Conservation (phyloP, 1,284 basidiomycete genomes). For the Microbotryum scabiosae region DNA sequence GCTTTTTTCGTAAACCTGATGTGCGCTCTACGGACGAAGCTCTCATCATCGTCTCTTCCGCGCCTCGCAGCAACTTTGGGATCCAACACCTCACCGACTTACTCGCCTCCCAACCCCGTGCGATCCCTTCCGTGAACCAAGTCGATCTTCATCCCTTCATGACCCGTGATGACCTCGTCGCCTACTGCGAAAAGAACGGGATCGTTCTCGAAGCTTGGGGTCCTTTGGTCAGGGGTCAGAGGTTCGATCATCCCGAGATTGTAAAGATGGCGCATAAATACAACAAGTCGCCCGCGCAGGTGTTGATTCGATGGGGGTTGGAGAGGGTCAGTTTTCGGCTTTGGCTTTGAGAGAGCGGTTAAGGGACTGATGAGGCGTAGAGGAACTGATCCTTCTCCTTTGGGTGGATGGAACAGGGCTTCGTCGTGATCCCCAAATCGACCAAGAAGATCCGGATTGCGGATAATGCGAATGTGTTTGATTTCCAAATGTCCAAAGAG, state of each 20-base stretch:
- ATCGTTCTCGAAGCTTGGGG: slow-evolving; percentile 55
- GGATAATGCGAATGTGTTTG: slow-evolving; percentile 60
- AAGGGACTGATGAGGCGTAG: background rate
- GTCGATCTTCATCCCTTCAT: slow-evolving; percentile 76
- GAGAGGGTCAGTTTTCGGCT: slow-evolving; percentile 55
- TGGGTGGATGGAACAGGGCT: slow-evolving; percentile 6
- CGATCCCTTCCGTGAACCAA: slow-evolving; percentile 65
- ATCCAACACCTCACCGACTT: slow-evolving; percentile 72
- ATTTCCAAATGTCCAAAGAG: slow-evolving; percentile 55
- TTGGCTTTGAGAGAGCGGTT: too few relatives aligned
- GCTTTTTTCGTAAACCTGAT: slow-evolving; percentile 38
- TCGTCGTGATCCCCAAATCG: slow-evolving; percentile 65
- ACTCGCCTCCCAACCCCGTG: slow-evolving; percentile 47
- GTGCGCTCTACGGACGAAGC: background rate
- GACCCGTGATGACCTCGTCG: slow-evolving; percentile 68
- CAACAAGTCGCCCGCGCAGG: slow-evolving; percentile 58
- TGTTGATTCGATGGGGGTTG: slow-evolving; percentile 71
- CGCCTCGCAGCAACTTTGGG: slow-evolving; percentile 37
- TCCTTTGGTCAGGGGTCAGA: slow-evolving; percentile 56
- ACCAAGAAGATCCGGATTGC: slow-evolving; percentile 55
- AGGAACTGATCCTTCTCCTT: background rate
- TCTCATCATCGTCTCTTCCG: too few relatives aligned
- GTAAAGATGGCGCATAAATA: slow-evolving; percentile 56
- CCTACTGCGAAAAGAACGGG: slow-evolving; percentile 58
- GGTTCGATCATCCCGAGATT: slow-evolving; percentile 51